Evolutionary conservation across 2,329 filamentous ascomycete species (phyloP).

Genomic region (Fusarium sp.): DNA sequence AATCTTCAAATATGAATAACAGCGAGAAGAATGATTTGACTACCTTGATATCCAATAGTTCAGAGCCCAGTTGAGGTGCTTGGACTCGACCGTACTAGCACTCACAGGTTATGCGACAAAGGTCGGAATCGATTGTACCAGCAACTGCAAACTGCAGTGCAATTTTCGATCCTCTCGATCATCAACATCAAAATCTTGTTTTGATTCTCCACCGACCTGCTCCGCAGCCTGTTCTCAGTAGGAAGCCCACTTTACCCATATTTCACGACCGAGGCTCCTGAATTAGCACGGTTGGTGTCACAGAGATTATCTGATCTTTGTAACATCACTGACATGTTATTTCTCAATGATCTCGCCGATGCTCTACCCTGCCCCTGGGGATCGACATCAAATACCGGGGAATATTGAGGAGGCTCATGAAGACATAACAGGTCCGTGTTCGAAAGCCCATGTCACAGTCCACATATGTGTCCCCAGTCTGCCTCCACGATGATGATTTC

Average conservation of each 20-base stretch:
- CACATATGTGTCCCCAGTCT: background rate
- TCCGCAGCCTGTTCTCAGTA: background rate
- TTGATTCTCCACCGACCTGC: background rate
- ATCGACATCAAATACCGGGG: background rate
- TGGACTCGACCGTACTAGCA: background rate
- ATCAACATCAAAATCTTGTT: background rate
- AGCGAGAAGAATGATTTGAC: background rate
- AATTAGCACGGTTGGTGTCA: background rate
- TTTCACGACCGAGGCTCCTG: background rate
- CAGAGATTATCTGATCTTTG: background rate
- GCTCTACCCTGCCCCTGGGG: background rate
- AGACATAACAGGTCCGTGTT: background rate
- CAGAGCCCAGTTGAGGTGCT: background rate
- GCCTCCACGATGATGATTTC: background rate
- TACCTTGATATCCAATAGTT: background rate
- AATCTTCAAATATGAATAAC: background rate
- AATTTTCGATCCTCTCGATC: background rate
- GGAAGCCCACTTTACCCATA: constrained; percentile 15
- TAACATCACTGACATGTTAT: background rate
- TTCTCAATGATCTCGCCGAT: background rate
- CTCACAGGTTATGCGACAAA: no score
- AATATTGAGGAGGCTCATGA: constrained; percentile 1
- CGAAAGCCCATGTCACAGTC: background rate
- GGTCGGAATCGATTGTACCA: no score
- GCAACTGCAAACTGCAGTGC: background rate